Base-by-base conservation (phyloP, 352 stramenopile genomes). In the Phytopythium litorale region DNA sequence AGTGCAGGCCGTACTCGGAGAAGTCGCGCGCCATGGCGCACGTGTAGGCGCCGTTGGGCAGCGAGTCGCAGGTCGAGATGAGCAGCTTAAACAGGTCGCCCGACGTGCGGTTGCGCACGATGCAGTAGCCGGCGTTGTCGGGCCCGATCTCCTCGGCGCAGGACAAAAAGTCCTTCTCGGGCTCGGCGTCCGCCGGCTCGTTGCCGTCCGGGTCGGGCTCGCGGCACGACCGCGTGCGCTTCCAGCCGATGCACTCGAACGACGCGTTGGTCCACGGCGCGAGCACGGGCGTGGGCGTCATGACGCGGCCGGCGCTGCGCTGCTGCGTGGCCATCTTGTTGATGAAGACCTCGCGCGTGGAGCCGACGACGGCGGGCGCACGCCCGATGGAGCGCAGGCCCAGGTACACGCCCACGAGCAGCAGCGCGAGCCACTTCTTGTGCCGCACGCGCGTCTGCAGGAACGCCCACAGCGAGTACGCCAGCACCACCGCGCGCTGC, bases 181-280 rank as follows among this genome's bases (percentile, higher is more conserved):
- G 79, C 46, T 84, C 66, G 8, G 58, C 66, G 30, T 72, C 81
- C 48, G 72, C 64, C 16, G 75, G 61, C 1, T 63, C 64, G 8
- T 81, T 68, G 52, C 74, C 72, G 42, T 86, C 68, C 32, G 66
- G 63, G 19, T 84, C 72, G 48, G 83, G 65, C 38, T 80, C 73
- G 40, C 63, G 64, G 52, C 86, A 95, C 58, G 82, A 79, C n/a
- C 93, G 77, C 42, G 87, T 88, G 40, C 82, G 82, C 62, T 95
- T 91, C 86, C 86, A 95, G 49, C 84, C 84, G 42, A 95, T 73
- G 60, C 86, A 95, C 67, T 95, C 86, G 53, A 90, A 95, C 59
- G 78, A 78, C 49, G 84, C 73, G 60, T 92, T 87, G 6, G 80
- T 90, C 86, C 86, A 95, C 0, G 83, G 72, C 38, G 79, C 67